Base-by-base conservation (phyloP, 108 stramenopile genomes). In the Conticribra weissflogii region DNA sequence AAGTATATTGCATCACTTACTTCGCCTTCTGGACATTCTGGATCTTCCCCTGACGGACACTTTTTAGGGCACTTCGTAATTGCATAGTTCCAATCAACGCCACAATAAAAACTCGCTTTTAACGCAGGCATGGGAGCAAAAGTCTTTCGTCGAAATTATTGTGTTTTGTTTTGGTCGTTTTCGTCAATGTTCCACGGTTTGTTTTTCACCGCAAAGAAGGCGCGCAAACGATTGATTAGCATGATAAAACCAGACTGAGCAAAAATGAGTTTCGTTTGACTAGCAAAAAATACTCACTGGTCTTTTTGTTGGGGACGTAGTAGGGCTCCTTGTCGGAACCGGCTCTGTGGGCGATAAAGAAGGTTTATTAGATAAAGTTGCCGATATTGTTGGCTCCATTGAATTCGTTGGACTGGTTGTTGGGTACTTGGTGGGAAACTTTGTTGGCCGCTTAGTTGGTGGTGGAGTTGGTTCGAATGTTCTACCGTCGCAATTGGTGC, bases 111-210 rank as follows among this genome's bases (percentile, higher is more conserved):
- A 22, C 65, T 67, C 0, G 63, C 17, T 51, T 66, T 49, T 8
- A 72, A 48, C 62, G 70, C 27, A 8, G 78, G 70, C 71, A 79
- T 64, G 4, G 78, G 78, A 28, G 71, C 64, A 19, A 41, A 71
- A 12, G 78, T 72, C 29, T 66, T 51, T 3, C 66, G 34, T 5
- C 54, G n/a, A n/a, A n/a, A n/a, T 41, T 41, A 9, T 5, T 12
- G 28, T 41, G 41, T 1, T 17, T 41, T 41, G 33, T 22, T 25
- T 46, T 23, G 8, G 25, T 48, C 30, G 46, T 33, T 54, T 53
- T 48, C n/a, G 51, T 53, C 27, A 18, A 34, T 0, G 55, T 71
- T 61, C 36, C 45, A 1, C 25, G 25, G 28, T 3, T 54, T n/a
- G 52, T 62, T 12, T 44, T 31, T 17, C 49, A 30, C 18, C 5